Evolutionary conservation across 2,329 filamentous ascomycete species (phyloP).

Genomic region (Colletotrichum cereale): DNA sequence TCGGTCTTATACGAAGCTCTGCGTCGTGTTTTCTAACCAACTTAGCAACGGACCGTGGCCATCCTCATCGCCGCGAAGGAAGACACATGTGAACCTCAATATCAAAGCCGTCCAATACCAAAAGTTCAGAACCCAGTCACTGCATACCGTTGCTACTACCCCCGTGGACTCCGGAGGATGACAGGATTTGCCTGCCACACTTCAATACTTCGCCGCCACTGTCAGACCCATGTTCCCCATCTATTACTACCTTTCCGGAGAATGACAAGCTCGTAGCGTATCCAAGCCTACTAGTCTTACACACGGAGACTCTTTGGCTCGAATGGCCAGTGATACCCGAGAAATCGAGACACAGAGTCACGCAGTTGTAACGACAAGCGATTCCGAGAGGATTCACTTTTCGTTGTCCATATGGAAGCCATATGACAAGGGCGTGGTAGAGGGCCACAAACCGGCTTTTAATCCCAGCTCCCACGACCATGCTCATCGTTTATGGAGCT

Average conservation of each 20-base stretch:
- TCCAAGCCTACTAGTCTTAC: constrained; percentile 30
- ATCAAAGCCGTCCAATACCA: constrained; percentile 3
- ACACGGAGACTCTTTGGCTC: not conserved
- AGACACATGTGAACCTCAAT: not conserved
- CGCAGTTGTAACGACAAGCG: constrained; percentile 28
- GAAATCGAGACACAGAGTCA: constrained; percentile 18
- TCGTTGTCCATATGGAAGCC: constrained; percentile 16
- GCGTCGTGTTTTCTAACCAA: not conserved
- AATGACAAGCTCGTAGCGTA: constrained; percentile 36
- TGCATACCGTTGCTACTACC: constrained; percentile 28
- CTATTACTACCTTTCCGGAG: constrained; percentile 4
- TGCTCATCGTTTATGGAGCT: not conserved
- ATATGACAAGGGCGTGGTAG: constrained; percentile 30
- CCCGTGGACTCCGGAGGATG: constrained; percentile 14
- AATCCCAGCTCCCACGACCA: constrained; percentile 27
- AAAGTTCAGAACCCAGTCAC: constrained; percentile 14
- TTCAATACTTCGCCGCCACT: constrained; percentile 45
- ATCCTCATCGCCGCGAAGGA: not conserved
- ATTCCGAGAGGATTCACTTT: not conserved
- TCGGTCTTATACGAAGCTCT: constrained; percentile 21
- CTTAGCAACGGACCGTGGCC: not conserved
- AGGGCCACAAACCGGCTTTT: constrained; percentile 7
- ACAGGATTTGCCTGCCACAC: constrained; percentile 28
- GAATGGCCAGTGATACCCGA: constrained; percentile 5
- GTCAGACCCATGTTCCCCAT: constrained; percentile 40